These are phyloP conservation scores for Umbelopsis sp. DNA, from an alignment of 192 early-diverging fungal genomes.

Conservation along the genomic window DNA sequence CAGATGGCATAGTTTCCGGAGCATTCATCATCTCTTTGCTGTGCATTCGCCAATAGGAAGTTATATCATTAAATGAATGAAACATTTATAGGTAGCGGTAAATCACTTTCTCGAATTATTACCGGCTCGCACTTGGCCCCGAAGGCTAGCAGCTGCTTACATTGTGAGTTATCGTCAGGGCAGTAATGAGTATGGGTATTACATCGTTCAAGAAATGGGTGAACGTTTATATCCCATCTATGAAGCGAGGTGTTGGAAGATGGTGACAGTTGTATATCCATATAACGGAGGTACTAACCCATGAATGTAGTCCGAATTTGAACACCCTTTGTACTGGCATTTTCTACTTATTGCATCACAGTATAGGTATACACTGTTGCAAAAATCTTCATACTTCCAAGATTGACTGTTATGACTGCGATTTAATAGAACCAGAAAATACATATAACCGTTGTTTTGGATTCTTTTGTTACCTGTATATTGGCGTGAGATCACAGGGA, in stretches of 20 bases:
- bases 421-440: not conserved
- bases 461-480: conserved; percentile 20
- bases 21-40: conserved; percentile 46
- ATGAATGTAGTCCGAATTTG: conserved; percentile 39
- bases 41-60: not conserved
- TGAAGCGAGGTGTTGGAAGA: not conserved
- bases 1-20: conserved; percentile 30
- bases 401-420: conserved; percentile 1
- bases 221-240: conserved; percentile 27
- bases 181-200: conserved; percentile 22
- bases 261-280: not conserved
- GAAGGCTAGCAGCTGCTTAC: conserved; percentile 14
- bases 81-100: not conserved
- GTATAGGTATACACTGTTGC: conserved; percentile 32
- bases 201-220: conserved; percentile 29
- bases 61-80: not conserved
- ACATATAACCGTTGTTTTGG: not conserved
- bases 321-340: conserved; percentile 32
- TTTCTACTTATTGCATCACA: conserved; percentile 25
- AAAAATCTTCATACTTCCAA: conserved; percentile 36
- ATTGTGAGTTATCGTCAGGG: conserved; percentile 37
- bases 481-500: conserved; percentile 27
- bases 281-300: conserved; percentile 16
- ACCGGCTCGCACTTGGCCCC: conserved; percentile 32
- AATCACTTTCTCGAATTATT: not conserved